Percentiles rank a stretch among this genome's conserved stretches.
These are phyloP conservation scores for Yamadazyma taylorii DNA, from an alignment of 1,139 yeast species.

Conservation along the genomic window DNA sequence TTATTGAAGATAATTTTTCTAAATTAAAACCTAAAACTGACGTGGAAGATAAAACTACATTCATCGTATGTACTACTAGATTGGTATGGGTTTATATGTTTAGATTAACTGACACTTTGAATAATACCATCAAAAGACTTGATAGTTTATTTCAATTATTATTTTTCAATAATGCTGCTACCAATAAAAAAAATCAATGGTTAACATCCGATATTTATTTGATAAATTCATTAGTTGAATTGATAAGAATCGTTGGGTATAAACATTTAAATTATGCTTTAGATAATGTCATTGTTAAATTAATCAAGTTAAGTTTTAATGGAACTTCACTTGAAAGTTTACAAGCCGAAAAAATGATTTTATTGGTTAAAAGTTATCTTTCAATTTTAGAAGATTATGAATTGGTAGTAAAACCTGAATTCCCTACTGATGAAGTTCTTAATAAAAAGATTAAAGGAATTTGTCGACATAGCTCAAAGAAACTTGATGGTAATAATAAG, in stretches of 20 bases:
- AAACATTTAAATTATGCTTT: constrained; percentile 77
- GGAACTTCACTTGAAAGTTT: constrained; percentile 59
- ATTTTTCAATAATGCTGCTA: constrained; percentile 44
- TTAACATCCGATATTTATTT: constrained; percentile 60
- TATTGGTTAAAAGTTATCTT: constrained; percentile 72
- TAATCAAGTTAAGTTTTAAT: constrained; percentile 56
- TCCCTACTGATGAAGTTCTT: constrained; percentile 67
- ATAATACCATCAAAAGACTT: constrained; percentile 68
- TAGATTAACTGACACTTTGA: constrained; percentile 84
- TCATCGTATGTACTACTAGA: constrained; percentile 67
- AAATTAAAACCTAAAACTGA: constrained; percentile 41
- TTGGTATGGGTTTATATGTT: constrained; percentile 87
- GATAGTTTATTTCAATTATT: constrained; percentile 54
- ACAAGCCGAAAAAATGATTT: constrained; percentile 66
- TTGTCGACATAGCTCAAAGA: constrained; percentile 1
- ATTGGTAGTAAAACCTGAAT: constrained; percentile 60
- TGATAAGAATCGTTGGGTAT: constrained; percentile 74
- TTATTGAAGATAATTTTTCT: constrained; percentile 54
- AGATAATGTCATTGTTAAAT: constrained; percentile 70
- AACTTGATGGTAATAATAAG: constrained; percentile 3
- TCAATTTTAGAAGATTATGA: constrained; percentile 64
- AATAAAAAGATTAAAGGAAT: constrained; percentile 16
- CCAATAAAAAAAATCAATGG: constrained; percentile 70
- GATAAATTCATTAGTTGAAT: constrained; percentile 65
- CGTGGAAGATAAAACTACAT: constrained; percentile 58